Evolutionary conservation across 1,139 yeast species (phyloP), one percentile per base, ranked within the genome.

Genomic region (Tardiomyces digboiensis): DNA sequence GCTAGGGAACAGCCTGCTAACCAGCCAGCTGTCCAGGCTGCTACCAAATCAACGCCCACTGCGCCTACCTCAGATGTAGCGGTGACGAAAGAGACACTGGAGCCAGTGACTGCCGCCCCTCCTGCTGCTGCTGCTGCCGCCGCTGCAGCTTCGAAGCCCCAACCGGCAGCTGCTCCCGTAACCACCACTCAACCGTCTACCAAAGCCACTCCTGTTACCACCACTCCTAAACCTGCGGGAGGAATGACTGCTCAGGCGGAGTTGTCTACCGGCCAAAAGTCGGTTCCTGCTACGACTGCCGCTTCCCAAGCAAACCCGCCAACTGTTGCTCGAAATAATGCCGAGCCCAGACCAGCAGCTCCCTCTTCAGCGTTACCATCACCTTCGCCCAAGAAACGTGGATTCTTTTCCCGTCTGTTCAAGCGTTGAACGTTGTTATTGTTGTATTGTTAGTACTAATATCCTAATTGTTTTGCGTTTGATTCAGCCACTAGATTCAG

Each of bases 91-190:
- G 37, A 38, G 26, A 22, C 43, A 19, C 18, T 36, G 13, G 36
- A 21, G 18, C 33, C 45, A 8, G 42, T 26, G 5, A 16, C 33
- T 4, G 33, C 33, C 14, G 33, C 33, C 33, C 33, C 51, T 7
- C 51, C 52, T 1, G 54, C 44, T 13, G 44, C 41, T 42, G 50
- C 52, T 10, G 51, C 50, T 7, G 49, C 50, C 1, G 41, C 48
- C 14, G 46, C 43, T 36, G 52, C 54, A 2, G 46, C 51, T 14
- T 51, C 49, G 3, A 48, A 39, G 16, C 52, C 46, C n/a, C 44
- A 41, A 43, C 49, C 42, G 44, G 51, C 45, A 33, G 52, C 51
- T n/a, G 49, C 52, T n/a, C 21, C 42, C 8, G 40, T 20, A 13
- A 20, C 29, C 40, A n/a, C n/a, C 13, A 39, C 13, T 5, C 13